Base-by-base conservation (phyloP, 805 yeast genomes). In the Candida xiaguanensis region DNA sequence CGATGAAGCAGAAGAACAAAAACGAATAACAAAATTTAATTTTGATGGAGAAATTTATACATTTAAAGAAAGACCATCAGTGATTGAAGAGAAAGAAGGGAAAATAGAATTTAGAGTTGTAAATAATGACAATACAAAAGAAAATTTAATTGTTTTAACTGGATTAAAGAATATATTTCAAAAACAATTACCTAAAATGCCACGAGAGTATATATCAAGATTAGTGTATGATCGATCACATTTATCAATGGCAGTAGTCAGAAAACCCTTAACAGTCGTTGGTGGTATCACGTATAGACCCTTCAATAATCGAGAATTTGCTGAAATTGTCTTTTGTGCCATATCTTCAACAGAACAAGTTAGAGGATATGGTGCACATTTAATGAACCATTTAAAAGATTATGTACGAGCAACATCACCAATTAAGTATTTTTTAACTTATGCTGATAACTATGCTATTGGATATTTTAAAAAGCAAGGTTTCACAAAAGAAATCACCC, bases 401-500 rank as follows among this genome's bases (percentile, higher is more conserved):
- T 93, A 91, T 60, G 97, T 93, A 29, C 73, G 88, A 49, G 82
- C 88, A 15, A 89, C 97, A 0, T 78, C 95, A 7, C 85, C 83
- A 8, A 82, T 91, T 41, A 81, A 80, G 63, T 82, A 91, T 59
- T 91, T 91, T 56, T 62, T 91, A 46, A 91, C 98, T 1, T 91
- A 93, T 65, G 99, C 99, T 3, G 99, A 93, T 70, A 93, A 93
- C 63, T 93, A 93, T 61, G 99, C 99, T 41, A 91, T 93, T 61
- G 99, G 99, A 2, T 93, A 91, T 61, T 93, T 93, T 73, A 91
- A 91, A 54, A 93, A 93, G 56, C 99, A 93, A 63, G 99, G 99
- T 1, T 93, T 93, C 63, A 90, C 97, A 13, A 93, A 93, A 59
- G 97, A 91, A 44, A 85, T 93, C 27, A 75, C 96, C 6, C 72